Evolutionary conservation across 345 rosid genomes (phyloP).

Genomic region (Salix dunnii): DNA sequence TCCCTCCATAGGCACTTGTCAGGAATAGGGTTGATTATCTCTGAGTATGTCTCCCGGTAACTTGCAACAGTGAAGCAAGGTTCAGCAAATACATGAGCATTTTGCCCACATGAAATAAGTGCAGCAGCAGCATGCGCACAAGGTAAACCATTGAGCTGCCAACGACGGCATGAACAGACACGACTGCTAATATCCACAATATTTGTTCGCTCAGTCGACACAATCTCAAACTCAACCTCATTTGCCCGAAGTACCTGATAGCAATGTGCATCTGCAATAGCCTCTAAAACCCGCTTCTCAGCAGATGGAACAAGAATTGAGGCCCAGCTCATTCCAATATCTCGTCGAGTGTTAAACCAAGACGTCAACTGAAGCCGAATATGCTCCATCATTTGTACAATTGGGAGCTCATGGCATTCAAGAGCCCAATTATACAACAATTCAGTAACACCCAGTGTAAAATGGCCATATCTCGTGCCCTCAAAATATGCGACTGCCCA

Average conservation of each 20-base stretch:
- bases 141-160: slow-evolving; percentile 94
- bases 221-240: slow-evolving; percentile 96
- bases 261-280: slow-evolving; percentile 82
- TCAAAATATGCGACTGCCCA: slow-evolving; percentile 97
- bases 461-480: slow-evolving; percentile 86
- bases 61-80: slow-evolving; percentile 73
- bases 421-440: slow-evolving; percentile 85
- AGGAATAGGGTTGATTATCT: slow-evolving; percentile 59
- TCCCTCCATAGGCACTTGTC: slow-evolving; percentile 70
- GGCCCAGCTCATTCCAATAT: slow-evolving; percentile 74
- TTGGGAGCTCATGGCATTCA: slow-evolving; percentile 91
- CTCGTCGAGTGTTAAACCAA: slow-evolving; percentile 69
- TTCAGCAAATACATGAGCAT: slow-evolving; percentile 73
- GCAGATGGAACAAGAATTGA: slow-evolving; percentile 90
- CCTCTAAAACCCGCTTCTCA: slow-evolving; percentile 75
- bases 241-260: slow-evolving; percentile 96
- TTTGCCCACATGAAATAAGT: slow-evolving; percentile 83
- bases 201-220: slow-evolving; percentile 91
- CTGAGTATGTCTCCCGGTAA: slow-evolving; percentile 76
- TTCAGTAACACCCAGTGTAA: slow-evolving; percentile 78
- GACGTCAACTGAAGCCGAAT: slow-evolving; percentile 56
- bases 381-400: slow-evolving; percentile 94
- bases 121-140: slow-evolving; percentile 99
- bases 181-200: slow-evolving; percentile 83
- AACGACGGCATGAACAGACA: slow-evolving; percentile 85